Evolutionary conservation across 2,329 filamentous ascomycete species (phyloP), one percentile per base, ranked within the genome.

Genomic region (Alternaria dauci): DNA sequence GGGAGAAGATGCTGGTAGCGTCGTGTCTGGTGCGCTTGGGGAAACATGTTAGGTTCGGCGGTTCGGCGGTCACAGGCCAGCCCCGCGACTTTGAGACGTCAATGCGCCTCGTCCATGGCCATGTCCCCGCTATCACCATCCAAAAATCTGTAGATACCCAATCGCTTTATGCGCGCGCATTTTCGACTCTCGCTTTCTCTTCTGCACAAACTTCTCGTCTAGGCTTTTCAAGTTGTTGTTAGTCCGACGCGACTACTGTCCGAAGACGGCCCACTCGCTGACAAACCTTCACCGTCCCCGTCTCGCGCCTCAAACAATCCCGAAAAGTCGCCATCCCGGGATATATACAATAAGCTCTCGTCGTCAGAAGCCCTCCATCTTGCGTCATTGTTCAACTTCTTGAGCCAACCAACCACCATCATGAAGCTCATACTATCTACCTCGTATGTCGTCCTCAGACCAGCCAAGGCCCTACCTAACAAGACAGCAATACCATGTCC

Each of bases 371-470:
- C 20, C 8, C 11, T 36, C 20, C 25, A n/a, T 50, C 32, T 38
- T 25, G 30, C 46, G 46, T 38, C 2, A 25, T 50, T 14, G 16
- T 18, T 38, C 20, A 23, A 14, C 46, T 20, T 5, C 11, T 25
- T 42, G 6, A n/a, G 8, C 6, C 4, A 20, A 2, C 26, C 38
- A 42, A 36, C 18, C 32, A 55, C 42, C 59, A 89, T 86, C 84
- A 92, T 92, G 82, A 92, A 92, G 83, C 84, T 96, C 76, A 86
- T 96, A 67, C 87, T 96, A 55, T 96, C 92, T 57, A 96, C 93
- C 67, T 92, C 91, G 92, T 95, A 86, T 72, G 90, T 81, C 48
- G n/a, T 25, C 11, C 30, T n/a, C 18, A 26, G 18, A 12, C 16
- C 46, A 8, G 12, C 30, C 18, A 38, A 30, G 26, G 32, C 41